Conservation (phyloP, 2,329 filamentous ascomycete species). For the Exophiala lecanii-corni region DNA sequence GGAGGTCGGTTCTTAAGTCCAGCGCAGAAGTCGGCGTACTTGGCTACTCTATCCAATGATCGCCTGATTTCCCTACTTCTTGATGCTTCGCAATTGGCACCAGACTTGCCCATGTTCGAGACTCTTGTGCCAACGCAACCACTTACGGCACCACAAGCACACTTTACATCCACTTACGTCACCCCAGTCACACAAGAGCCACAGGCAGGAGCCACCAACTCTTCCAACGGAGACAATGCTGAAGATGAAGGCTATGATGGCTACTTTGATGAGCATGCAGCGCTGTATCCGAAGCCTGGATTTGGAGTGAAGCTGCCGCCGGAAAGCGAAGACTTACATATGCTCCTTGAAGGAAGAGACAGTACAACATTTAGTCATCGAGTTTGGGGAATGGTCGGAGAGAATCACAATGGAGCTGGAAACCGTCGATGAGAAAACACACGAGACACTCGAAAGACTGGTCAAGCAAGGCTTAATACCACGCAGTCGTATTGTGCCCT, state of each 20-base stretch:
- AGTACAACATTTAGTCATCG: slow-evolving; percentile 55
- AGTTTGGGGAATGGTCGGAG: slow-evolving; percentile 17
- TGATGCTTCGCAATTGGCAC: slow-evolving; percentile 24
- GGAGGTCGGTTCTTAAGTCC: slow-evolving; percentile 17
- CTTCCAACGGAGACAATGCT: slow-evolving; percentile 17
- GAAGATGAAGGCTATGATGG: slow-evolving; percentile 38
- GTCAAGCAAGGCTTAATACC: no score
- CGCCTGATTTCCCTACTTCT: slow-evolving; percentile 23
- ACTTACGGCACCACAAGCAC: slow-evolving; percentile 12
- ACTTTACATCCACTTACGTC: slow-evolving; percentile 24
- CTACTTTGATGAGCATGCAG: slow-evolving; percentile 53
- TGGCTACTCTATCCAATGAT: slow-evolving; percentile 24
- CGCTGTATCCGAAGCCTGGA: slow-evolving; percentile 60
- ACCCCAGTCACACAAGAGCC: slow-evolving; percentile 16
- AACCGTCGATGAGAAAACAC: slow-evolving; percentile 5
- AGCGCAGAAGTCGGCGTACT: slow-evolving; percentile 22
- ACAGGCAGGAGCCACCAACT: slow-evolving; percentile 3
- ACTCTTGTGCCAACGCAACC: slow-evolving; percentile 13
- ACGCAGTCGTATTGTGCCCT: no score
- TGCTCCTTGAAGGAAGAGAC: slow-evolving; percentile 56
- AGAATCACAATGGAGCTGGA: slow-evolving; percentile 17
- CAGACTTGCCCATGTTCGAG: slow-evolving; percentile 25
- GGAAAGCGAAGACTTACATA: slow-evolving; percentile 56
- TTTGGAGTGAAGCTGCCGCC: slow-evolving; percentile 53
- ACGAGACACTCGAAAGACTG: no score